Evolutionary conservation across 495 filamentous ascomycete genomes (phyloP).

Genomic region (Physcia stellaris): DNA sequence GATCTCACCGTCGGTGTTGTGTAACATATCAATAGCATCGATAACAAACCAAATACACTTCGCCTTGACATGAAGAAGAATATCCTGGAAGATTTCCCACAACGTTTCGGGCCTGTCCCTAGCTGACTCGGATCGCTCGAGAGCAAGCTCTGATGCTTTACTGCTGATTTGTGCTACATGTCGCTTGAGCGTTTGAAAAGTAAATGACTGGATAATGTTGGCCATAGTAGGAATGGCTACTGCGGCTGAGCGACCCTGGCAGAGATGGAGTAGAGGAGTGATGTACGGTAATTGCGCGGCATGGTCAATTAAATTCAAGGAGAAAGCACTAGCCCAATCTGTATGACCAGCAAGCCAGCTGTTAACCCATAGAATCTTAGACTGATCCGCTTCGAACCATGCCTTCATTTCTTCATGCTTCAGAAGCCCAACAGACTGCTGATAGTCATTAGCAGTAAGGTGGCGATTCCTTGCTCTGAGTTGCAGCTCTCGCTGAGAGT

Average conservation of each 20-base stretch:
- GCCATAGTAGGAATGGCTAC: too few species aligned
- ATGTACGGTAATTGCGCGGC: not conserved
- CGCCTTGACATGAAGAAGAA: slow-evolving; percentile 1
- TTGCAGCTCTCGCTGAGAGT: slow-evolving; percentile 4
- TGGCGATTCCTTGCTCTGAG: slow-evolving; percentile 3
- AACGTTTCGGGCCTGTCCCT: slow-evolving; percentile 2
- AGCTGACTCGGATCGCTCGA: slow-evolving; percentile 5
- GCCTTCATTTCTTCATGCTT: slow-evolving; percentile 4
- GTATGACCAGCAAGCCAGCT: slow-evolving; percentile 1
- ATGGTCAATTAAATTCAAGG: slow-evolving; percentile 4
- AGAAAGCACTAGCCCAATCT: slow-evolving; percentile 8
- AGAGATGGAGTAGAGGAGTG: too few species aligned
- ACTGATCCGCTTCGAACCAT: slow-evolving; percentile 5
- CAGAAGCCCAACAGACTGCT: slow-evolving; percentile 6
- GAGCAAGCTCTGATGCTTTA: not conserved
- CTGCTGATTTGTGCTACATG: too few species aligned
- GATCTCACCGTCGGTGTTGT: not conserved
- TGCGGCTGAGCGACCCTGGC: too few species aligned
- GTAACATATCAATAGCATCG: slow-evolving; percentile 6
- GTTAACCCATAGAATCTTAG: slow-evolving; percentile 8
- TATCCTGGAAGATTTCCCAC: slow-evolving; percentile 5
- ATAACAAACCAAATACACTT: slow-evolving; percentile 7
- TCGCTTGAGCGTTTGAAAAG: too few species aligned
- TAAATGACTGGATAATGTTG: too few species aligned
- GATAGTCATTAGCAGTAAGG: slow-evolving; percentile 6